Base-by-base conservation (phyloP, 306 rosid species). In the Castanea mollissima region DNA sequence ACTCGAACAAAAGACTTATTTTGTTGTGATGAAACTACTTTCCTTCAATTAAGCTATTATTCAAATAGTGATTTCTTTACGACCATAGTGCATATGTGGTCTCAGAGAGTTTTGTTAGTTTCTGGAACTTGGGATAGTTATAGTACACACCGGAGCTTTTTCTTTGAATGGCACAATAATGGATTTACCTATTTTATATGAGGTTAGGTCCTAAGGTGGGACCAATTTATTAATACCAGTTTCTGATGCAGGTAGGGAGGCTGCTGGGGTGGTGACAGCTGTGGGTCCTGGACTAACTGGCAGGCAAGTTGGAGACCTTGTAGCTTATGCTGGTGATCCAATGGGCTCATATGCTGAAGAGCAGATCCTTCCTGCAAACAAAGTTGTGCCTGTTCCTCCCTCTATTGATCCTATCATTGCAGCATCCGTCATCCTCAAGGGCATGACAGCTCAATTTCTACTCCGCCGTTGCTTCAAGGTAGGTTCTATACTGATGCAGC, bases 301-400 rank as follows among this genome's bases (percentile, higher is more conserved):
- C 73, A 74, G 84, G 71, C 79, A 90, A 73, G 87, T 91, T 80
- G 97, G 99, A 55, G 99, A 94, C 83, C 19, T 91, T 78, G 97
- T 94, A 14, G 99, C 89, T 62, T 94, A 90, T 72, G 90, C 86
- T 10, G 97, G 93, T 38, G 62, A 57, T 23, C 93, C 97, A 29
- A 88, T 94, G 95, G 99, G 99, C n/a, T 91, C 99, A 55, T 94
- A 94, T 76, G 87, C 93, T 4, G 98, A 94, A 86, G 98, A 94
- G 86, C 98, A 92, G 80, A 88, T 92, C 76, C 95, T 94, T 91
- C 98, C 97, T 41, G 93, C 93, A 15, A 34, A 83, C 80, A 91
- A 77, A 76, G 89, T 90, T 44, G 90, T 94, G n/a, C 91, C 95
- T 49, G 89, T 94, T 77, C 99, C 97, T 81, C 32, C 94, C 19